Conservation (phyloP, 805 yeast species). For the Komagataella mondaviorum region DNA sequence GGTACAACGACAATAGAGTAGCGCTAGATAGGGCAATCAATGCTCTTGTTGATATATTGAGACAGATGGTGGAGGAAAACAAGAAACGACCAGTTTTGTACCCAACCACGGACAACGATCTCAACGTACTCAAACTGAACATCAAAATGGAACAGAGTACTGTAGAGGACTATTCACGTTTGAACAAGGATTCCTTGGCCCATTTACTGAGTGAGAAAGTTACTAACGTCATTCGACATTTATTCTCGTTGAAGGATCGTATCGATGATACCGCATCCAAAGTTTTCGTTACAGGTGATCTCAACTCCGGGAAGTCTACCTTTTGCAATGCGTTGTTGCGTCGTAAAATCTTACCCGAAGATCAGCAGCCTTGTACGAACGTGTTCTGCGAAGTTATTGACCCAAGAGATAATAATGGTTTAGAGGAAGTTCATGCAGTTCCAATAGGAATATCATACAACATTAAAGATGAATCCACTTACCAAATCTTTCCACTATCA, state of each 20-base stretch:
- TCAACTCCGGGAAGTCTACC: constrained; percentile 93
- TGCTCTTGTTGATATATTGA: constrained; percentile 34
- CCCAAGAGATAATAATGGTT: constrained; percentile 55
- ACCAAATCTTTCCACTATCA: constrained; percentile 35
- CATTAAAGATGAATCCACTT: constrained; percentile 50
- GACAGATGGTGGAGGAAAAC: constrained; percentile 43
- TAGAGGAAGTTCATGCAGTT: constrained; percentile 92
- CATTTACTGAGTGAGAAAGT: constrained; percentile 59
- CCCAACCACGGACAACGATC: constrained; percentile 26
- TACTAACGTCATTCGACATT: constrained; percentile 49
- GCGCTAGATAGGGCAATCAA: constrained; percentile 50
- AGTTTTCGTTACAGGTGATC: constrained; percentile 92
- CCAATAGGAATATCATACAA: constrained; percentile 40
- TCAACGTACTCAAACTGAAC: constrained; percentile 42
- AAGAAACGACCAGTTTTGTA: constrained; percentile 46
- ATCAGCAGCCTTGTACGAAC: constrained; percentile 95
- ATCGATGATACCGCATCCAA: constrained; percentile 87
- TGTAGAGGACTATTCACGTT: constrained; percentile 28
- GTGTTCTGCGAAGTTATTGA: constrained; percentile 93
- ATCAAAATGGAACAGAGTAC: constrained; percentile 36
- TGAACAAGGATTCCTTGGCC: constrained; percentile 61
- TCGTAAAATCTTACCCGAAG: constrained; percentile 76
- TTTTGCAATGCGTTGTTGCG: constrained; percentile 84
- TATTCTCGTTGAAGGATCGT: constrained; percentile 61
- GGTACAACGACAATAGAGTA: constrained; percentile 60